These are phyloP conservation scores for Aspergillus bombycis DNA, from an alignment of 2,329 filamentous ascomycete species.

Conservation along the genomic window DNA sequence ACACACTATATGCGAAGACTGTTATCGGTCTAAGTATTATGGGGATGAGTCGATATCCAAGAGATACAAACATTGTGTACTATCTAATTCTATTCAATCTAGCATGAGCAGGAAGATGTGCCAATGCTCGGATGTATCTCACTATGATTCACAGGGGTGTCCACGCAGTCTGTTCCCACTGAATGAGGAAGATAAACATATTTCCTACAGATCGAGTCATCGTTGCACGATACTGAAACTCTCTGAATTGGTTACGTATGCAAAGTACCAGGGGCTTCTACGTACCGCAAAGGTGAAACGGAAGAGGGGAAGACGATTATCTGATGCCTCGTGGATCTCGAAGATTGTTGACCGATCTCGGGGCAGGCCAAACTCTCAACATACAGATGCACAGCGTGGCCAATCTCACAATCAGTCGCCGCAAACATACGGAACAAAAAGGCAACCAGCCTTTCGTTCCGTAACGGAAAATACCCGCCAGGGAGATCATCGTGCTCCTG, in stretches of 20 bases:
- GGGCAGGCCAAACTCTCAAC: not conserved
- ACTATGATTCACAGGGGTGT: not conserved
- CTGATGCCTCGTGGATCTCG: not conserved
- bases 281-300: not conserved
- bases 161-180: conserved; percentile 4
- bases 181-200: not conserved
- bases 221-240: not conserved
- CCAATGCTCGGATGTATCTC: conserved; percentile 1
- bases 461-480: not conserved
- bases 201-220: not conserved
- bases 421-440: not conserved
- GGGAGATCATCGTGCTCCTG: not conserved
- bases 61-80: conserved; percentile 41
- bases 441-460: not conserved
- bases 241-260: not conserved
- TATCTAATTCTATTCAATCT: conserved; percentile 26
- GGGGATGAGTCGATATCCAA: conserved; percentile 33
- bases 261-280: conserved; percentile 10
- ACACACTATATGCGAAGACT: conserved; percentile 35
- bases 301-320: not conserved
- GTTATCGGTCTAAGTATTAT: conserved; percentile 35
- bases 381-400: not conserved
- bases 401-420: not conserved
- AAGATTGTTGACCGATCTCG: not conserved
- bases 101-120: conserved; percentile 27